Evolutionary conservation across 495 filamentous ascomycete species (phyloP).

Genomic region (Rhypophila decipiens): DNA sequence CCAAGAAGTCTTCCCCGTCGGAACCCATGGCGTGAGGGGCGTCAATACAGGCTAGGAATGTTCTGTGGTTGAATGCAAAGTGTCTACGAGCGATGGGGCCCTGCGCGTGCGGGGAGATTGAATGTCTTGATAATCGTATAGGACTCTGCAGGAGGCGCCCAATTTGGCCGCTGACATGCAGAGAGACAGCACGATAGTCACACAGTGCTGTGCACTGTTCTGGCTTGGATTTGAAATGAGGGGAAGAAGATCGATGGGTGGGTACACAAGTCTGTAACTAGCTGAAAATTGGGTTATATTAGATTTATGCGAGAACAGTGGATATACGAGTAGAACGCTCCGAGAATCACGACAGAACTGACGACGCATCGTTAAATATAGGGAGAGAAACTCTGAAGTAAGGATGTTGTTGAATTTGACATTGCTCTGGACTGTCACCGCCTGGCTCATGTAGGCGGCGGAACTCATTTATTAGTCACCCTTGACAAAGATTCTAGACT

Average conservation of each 20-base stretch:
- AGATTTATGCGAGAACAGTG: too few relatives aligned
- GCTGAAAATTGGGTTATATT: background rate
- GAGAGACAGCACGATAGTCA: background rate
- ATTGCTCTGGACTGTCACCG: background rate
- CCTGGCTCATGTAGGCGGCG: too few relatives aligned
- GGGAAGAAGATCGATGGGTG: background rate
- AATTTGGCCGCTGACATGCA: conserved; percentile 1
- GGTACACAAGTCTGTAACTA: background rate
- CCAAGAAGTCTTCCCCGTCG: conserved; percentile 1
- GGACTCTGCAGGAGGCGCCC: background rate
- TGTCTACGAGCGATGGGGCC: background rate
- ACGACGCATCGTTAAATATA: background rate
- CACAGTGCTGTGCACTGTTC: background rate
- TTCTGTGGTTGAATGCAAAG: background rate
- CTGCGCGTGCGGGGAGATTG: background rate
- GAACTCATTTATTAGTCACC: too few relatives aligned
- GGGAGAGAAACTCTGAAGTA: background rate
- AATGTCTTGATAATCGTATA: background rate
- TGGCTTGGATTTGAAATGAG: conserved; percentile 3
- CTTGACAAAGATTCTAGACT: too few relatives aligned
- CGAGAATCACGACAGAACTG: too few relatives aligned
- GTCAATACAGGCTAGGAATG: background rate
- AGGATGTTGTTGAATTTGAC: conserved; percentile 2
- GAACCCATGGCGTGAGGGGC: conserved; percentile 1
- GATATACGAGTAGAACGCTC: too few relatives aligned